These are phyloP conservation scores for Cryptococcus hybrid DNA, from an alignment of 1,284 basidiomycete genomes.

Conservation along the genomic window DNA sequence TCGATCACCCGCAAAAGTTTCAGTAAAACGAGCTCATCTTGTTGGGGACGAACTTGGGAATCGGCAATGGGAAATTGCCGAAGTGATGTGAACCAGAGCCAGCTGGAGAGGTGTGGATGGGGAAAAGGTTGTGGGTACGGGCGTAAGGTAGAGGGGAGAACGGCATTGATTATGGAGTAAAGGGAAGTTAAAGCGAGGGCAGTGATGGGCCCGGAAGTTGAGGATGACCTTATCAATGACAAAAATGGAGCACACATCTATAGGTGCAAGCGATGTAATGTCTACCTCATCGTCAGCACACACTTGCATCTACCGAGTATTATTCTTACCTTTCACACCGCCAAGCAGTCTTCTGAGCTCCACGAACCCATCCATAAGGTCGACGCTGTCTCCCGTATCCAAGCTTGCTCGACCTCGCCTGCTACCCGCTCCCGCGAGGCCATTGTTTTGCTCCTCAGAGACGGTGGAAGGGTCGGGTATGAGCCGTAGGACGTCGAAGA, in stretches of 20 bases:
- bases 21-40: conserved; percentile 92
- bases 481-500: conserved; percentile 30
- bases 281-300: conserved; percentile 39
- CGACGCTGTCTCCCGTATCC: conserved; percentile 50
- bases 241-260: conserved; percentile 82
- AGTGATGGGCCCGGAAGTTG: conserved; percentile 93
- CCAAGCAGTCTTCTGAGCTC: conserved; percentile 74
- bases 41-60: conserved; percentile 95
- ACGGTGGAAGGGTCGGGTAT: conserved; percentile 26
- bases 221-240: conserved; percentile 83
- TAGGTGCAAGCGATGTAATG: conserved; percentile 63
- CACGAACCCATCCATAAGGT: conserved; percentile 86
- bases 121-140: conserved; percentile 19
- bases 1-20: conserved; percentile 90
- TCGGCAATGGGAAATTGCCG: conserved; percentile 90
- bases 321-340: conserved; percentile 65
- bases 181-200: conserved; percentile 82
- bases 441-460: conserved; percentile 13
- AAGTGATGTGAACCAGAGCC: conserved; percentile 80
- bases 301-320: background rate
- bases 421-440: conserved; percentile 5
- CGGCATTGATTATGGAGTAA: conserved; percentile 80
- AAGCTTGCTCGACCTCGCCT: conserved; percentile 12
- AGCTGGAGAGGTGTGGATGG: conserved; percentile 46
- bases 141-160: conserved; percentile 54